These are phyloP conservation scores for Sporothrix inflata DNA, from an alignment of 2,329 filamentous ascomycete genomes.

Conservation along the genomic window DNA sequence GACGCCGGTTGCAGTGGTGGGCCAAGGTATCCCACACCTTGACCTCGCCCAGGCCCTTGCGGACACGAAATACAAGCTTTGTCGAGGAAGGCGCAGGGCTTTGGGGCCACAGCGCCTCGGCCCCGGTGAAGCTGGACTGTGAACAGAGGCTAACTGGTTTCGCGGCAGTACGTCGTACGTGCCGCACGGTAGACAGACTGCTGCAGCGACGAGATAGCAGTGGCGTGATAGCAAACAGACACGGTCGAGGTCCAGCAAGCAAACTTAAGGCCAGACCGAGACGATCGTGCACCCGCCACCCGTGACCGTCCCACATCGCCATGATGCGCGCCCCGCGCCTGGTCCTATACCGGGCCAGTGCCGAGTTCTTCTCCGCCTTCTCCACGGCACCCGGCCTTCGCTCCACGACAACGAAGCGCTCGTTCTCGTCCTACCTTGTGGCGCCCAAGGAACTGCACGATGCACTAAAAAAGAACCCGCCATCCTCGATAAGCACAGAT, in stretches of 20 bases:
- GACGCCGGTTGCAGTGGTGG: neutral
- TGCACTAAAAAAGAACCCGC: slow-evolving; percentile 80
- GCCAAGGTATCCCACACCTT: too few relatives aligned
- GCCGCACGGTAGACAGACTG: neutral
- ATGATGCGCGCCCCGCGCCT: slow-evolving; percentile 47
- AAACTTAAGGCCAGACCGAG: neutral
- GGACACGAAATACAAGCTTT: neutral
- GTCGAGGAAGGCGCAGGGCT: neutral
- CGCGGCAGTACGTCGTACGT: neutral
- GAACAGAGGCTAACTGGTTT: neutral
- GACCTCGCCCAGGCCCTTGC: neutral
- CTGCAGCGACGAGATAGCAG: neutral
- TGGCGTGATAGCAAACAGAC: neutral
- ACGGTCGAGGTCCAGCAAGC: neutral
- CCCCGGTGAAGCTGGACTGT: neutral
- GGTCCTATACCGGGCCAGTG: slow-evolving; percentile 45
- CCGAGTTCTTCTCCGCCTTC: slow-evolving; percentile 39
- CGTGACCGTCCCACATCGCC: neutral
- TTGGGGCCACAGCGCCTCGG: neutral
- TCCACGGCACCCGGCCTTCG: slow-evolving; percentile 38
- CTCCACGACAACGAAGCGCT: slow-evolving; percentile 47
- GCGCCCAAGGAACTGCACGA: slow-evolving; percentile 79
- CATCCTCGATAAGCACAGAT: slow-evolving; percentile 76
- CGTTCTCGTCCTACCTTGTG: slow-evolving; percentile 82
- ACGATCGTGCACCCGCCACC: neutral